Base-by-base conservation (phyloP, 2,329 filamentous ascomycete genomes). In the Fusarium sp. region DNA sequence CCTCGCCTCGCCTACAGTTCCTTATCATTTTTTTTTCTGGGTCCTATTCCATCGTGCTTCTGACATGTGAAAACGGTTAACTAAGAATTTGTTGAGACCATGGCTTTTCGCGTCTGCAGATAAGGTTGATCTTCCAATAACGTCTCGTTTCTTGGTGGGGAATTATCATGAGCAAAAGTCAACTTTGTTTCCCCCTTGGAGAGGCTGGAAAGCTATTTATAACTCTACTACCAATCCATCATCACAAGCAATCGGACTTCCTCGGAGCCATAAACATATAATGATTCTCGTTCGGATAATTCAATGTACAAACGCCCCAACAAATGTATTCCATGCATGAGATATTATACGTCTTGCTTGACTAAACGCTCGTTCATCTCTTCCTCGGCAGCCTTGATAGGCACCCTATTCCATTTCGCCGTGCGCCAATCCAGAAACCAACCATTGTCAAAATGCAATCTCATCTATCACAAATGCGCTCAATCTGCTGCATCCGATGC, bases 31-130 rank as follows among this genome's bases (percentile, higher is more conserved):
- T 74, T 47, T 51, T 62, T 56, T 54, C 63, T 45, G 49, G 55
- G 42, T 60, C 56, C 66, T 67, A 57, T 66, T 55, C 45, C 33
- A 48, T 35, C 22, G 26, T 63, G 26, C 38, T 41, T 54, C 60
- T 78, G 75, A 76, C 76, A 78, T 78, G 76, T 78, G 76, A 78
- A 75, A 75, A 68, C 66, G 60, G 66, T 51, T 36, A 62, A 62
- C 33, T 63, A 69, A 67, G 67, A 63, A 66, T 69, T 45, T 77
- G 75, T 77, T 77, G 75, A 73, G 69, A 55, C 41, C 41, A 58
- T 44, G 49, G 63, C 45, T 31, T 24, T 39, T 22, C 22, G 39
- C 41, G 22, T 28, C 44, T 35, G 28, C 22, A 47, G 72, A 74
- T 70, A 75, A 75, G 74, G 49, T 62, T 49, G n/a, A 45, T 52